Conservation (phyloP, 352 stramenopile genomes). For the Pythium volutum region DNA sequence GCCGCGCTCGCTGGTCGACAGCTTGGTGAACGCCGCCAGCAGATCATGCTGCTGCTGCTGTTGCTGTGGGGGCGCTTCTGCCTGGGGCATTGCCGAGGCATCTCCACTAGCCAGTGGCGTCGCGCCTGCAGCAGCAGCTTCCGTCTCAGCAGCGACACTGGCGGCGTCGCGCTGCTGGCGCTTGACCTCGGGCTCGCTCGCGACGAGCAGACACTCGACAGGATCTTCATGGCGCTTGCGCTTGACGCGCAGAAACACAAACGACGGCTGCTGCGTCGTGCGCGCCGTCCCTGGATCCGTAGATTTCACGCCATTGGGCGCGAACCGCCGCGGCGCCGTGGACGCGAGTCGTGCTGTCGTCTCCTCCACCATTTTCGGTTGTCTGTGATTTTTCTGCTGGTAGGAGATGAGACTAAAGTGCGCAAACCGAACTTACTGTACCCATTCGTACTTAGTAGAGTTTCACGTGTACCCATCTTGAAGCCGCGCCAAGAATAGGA, state of each 20-base stretch:
- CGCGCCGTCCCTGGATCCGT: not conserved
- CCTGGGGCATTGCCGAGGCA: conserved; percentile 1
- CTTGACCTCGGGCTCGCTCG: conserved; percentile 37
- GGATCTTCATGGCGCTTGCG: conserved; percentile 82
- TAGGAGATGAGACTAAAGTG: too few species aligned
- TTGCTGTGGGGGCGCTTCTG: not conserved
- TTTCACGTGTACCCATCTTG: conserved; percentile 5
- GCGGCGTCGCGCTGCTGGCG: conserved; percentile 5
- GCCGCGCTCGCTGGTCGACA: conserved; percentile 54
- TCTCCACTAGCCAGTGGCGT: not conserved
- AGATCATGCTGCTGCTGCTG: conserved; percentile 31
- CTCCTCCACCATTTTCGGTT: conserved; percentile 8
- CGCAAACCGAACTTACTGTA: conserved; percentile 1
- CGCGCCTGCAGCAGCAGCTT: not conserved
- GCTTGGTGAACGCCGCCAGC: conserved; percentile 53
- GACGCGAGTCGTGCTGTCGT: not conserved
- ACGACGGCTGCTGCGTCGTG: conserved; percentile 23
- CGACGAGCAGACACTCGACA: conserved; percentile 63
- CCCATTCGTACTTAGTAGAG: conserved; percentile 10
- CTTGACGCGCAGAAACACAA: conserved; percentile 79
- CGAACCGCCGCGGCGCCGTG: conserved; percentile 21
- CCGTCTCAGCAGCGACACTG: not conserved
- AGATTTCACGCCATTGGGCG: conserved; percentile 19
- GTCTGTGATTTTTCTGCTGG: not conserved
- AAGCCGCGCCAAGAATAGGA: conserved; percentile 1